phyloP scores from a whole-genome alignment of 2,329 filamentous ascomycete genomes.

The Neopestalotiopsis rosae region DNA sequence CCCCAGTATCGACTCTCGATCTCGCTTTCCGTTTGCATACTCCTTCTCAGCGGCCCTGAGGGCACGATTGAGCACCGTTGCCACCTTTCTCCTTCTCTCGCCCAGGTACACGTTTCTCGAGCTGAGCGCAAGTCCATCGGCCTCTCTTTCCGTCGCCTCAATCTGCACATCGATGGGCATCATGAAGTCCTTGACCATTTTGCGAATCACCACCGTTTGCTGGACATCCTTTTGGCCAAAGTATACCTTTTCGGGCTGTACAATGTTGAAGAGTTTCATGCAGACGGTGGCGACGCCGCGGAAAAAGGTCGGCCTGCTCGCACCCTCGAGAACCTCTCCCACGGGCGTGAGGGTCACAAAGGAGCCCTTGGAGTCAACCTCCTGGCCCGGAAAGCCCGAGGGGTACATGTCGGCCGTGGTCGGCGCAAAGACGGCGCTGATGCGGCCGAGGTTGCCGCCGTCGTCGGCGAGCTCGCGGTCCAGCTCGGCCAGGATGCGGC shows the following conservation, averaged over 20 bases:
- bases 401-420: conserved; percentile 88
- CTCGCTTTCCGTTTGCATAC: conserved; percentile 60
- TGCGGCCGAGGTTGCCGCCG: conserved; percentile 65
- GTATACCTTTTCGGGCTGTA: conserved; percentile 78
- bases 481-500: conserved; percentile 68
- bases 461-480: conserved; percentile 74
- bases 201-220: conserved; percentile 88
- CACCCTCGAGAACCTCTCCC: conserved; percentile 80
- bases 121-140: conserved; percentile 86
- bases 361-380: conserved; percentile 77
- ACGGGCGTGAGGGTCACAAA: conserved; percentile 93
- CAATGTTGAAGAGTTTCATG: conserved; percentile 90
- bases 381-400: conserved; percentile 73
- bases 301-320: conserved; percentile 91
- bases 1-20: conserved; percentile 71
- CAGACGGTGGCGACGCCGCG: conserved; percentile 94
- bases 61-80: conserved; percentile 73
- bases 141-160: conserved; percentile 75
- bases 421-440: conserved; percentile 87
- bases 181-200: conserved; percentile 88
- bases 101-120: conserved; percentile 95
- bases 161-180: conserved; percentile 77
- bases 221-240: conserved; percentile 99
- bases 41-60: conserved; percentile 72
- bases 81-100: conserved; percentile 70